phyloP scores from a whole-genome alignment of 768 basidiomycete genomes.

The Daedaleopsis sinensis region DNA sequence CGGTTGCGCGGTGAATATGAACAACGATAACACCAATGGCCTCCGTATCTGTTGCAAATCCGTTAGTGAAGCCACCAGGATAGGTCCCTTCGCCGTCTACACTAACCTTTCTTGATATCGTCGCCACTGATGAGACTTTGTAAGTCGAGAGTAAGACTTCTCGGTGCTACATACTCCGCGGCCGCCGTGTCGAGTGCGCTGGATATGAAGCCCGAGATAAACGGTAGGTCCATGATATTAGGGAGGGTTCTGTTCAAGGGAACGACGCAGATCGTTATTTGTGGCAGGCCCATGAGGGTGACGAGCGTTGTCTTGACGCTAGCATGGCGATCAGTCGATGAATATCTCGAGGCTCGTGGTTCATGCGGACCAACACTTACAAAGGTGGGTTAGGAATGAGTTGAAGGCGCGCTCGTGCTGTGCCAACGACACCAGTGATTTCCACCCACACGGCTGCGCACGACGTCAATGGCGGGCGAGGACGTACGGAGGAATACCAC shows the following conservation, averaged over 20 bases:
- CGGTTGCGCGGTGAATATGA: constrained; percentile 62
- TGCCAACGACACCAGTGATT: constrained; percentile 64
- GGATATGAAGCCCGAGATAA: constrained; percentile 69
- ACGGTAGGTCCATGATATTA: constrained; percentile 79
- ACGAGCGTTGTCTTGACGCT: constrained; percentile 51
- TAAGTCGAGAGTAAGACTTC: constrained; percentile 69
- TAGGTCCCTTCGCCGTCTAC: neutral
- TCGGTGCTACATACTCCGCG: constrained; percentile 68
- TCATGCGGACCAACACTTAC: constrained; percentile 18
- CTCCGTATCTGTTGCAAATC: constrained; percentile 41
- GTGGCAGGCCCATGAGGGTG: constrained; percentile 73
- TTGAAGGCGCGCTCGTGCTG: constrained; percentile 68
- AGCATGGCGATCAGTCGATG: neutral
- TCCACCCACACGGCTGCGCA: constrained; percentile 69
- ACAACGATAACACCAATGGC: constrained; percentile 68
- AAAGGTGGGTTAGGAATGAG: constrained; percentile 75
- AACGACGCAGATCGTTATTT: constrained; percentile 63
- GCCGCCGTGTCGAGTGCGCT: constrained; percentile 64
- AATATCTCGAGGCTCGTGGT: neutral
- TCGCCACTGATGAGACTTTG: constrained; percentile 63
- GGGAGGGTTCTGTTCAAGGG: constrained; percentile 65
- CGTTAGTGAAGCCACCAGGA: neutral
- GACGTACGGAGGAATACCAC: neutral
- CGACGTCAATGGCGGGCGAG: constrained; percentile 26
- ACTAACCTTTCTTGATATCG: constrained; percentile 50